Conservation (phyloP, 2,329 filamentous ascomycete genomes). For the Talaromyces sp. region DNA sequence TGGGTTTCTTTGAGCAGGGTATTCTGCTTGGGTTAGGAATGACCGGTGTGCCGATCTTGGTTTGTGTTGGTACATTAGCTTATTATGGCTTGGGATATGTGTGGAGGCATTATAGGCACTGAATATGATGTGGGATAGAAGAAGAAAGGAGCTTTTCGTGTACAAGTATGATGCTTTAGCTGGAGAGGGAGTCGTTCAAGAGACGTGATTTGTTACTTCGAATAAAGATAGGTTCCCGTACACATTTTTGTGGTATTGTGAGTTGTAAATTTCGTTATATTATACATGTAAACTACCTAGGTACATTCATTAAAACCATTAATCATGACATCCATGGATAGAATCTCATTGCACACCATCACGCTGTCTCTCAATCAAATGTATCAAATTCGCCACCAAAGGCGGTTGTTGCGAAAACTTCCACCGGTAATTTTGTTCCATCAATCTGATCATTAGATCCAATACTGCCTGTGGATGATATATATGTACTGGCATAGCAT, state of each 20-base stretch:
- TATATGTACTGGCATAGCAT: background rate
- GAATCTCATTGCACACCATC: background rate
- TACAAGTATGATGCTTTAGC: background rate
- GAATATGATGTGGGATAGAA: background rate
- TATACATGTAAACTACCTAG: background rate
- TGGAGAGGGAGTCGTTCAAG: background rate
- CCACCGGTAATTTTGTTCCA: constrained; percentile 28
- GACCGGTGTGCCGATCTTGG: constrained; percentile 2
- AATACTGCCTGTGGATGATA: constrained; percentile 12
- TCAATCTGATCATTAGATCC: constrained; percentile 16
- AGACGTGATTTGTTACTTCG: background rate
- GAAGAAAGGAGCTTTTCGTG: background rate
- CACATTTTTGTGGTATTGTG: background rate
- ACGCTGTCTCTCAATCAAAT: constrained; percentile 9
- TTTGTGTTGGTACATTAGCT: constrained; percentile 10
- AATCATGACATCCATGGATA: background rate
- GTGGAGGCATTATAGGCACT: background rate
- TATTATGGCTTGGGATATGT: constrained; percentile 13
- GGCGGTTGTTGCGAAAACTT: constrained; percentile 4
- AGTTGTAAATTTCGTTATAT: background rate
- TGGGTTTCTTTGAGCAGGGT: constrained; percentile 52
- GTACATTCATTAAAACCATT: background rate
- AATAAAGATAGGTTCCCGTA: background rate
- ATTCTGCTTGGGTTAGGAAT: constrained; percentile 34
- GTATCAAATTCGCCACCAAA: constrained; percentile 14